Conservation (phyloP, 371 early-diverging fungal genomes). For the Circinella minor region DNA sequence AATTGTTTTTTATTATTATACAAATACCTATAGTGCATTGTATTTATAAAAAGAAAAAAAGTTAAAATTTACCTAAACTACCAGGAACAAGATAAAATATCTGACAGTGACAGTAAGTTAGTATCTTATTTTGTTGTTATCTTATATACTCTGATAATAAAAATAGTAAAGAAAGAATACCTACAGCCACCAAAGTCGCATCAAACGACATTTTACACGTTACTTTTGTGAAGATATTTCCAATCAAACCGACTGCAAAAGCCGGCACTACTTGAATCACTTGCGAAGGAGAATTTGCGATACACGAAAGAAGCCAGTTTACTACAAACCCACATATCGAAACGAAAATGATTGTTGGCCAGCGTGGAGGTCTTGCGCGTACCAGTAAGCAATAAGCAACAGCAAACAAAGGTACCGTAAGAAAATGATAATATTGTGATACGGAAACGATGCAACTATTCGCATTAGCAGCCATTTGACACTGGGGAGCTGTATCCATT, state of each 20-base stretch:
- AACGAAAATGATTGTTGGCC: conserved; percentile 24
- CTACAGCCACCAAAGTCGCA: conserved; percentile 56
- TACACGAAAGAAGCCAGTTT: conserved; percentile 40
- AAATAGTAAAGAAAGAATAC: conserved; percentile 1
- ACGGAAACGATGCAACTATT: conserved; percentile 30
- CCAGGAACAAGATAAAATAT: conserved; percentile 63
- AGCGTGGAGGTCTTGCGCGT: conserved; percentile 38
- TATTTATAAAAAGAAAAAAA: neutral
- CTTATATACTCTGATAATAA: too few relatives aligned
- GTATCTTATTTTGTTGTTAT: too few relatives aligned
- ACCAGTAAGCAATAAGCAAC: conserved; percentile 47
- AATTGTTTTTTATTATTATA: neutral
- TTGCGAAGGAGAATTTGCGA: conserved; percentile 52
- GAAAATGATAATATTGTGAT: conserved; percentile 39
- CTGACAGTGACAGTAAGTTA: neutral
- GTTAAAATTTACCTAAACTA: conserved; percentile 44
- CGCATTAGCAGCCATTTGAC: conserved; percentile 27
- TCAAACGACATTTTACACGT: conserved; percentile 62
- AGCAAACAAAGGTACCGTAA: conserved; percentile 51
- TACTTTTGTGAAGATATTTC: conserved; percentile 43
- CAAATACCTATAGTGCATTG: neutral
- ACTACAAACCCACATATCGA: conserved; percentile 36
- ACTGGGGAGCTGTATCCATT: conserved; percentile 21
- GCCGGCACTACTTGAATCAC: conserved; percentile 28
- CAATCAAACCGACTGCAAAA: conserved; percentile 28